Conservation (phyloP, 257 asterid species). For the Euphrasia confusa region DNA sequence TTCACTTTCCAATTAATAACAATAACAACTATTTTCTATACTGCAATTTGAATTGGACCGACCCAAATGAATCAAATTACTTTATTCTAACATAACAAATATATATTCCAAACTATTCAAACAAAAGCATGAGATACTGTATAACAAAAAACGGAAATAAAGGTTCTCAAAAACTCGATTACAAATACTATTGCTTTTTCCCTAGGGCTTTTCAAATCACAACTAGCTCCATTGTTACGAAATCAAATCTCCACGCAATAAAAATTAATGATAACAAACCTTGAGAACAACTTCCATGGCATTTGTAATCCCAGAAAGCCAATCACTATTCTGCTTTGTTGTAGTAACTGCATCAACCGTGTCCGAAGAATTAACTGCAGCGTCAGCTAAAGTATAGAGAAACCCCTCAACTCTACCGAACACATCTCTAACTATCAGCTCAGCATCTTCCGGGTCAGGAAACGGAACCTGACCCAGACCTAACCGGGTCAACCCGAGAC, state of each 20-base stretch:
- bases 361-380: constrained; percentile 63
- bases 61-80: neutral
- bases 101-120: neutral
- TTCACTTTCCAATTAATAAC: neutral
- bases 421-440: constrained; percentile 47
- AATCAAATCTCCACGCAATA: neutral
- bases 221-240: no score
- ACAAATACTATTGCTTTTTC: no score
- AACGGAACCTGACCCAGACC: constrained; percentile 78
- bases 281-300: constrained; percentile 88
- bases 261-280: constrained; percentile 35
- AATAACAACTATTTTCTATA: no score
- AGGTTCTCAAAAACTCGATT: neutral
- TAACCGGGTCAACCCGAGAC: constrained; percentile 54
- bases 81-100: neutral
- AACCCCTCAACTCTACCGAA: constrained; percentile 73
- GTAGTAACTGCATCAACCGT: constrained; percentile 27
- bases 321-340: constrained; percentile 69
- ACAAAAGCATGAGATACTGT: neutral
- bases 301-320: constrained; percentile 95
- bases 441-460: constrained; percentile 62
- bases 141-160: neutral
- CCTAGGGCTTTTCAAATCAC: no score
- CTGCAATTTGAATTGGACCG: no score
- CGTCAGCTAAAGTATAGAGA: constrained; percentile 84